Evolutionary conservation across 2,329 filamentous ascomycete species (phyloP).

Genomic region (Apiospora hydei): DNA sequence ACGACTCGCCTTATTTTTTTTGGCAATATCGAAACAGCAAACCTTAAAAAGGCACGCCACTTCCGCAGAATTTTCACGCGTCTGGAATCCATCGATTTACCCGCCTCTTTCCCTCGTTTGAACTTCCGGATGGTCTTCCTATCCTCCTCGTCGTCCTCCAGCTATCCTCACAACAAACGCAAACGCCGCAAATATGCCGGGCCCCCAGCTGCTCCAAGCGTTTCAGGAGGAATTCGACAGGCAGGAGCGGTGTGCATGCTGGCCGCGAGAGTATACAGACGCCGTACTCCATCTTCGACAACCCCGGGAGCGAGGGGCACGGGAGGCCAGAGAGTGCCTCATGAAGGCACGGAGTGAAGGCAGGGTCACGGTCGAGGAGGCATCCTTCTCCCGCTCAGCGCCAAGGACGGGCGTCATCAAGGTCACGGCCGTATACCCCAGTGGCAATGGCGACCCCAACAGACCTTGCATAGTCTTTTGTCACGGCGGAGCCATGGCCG

Average conservation of each 20-base stretch:
- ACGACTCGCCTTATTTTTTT: background rate
- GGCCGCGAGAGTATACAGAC: conserved; percentile 4
- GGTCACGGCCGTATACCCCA: conserved; percentile 32
- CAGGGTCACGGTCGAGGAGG: conserved; percentile 13
- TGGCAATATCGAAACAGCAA: background rate
- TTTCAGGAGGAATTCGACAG: conserved; percentile 23
- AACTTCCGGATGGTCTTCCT: background rate
- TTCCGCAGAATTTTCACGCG: background rate
- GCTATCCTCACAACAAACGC: background rate
- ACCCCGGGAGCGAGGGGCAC: conserved; percentile 14
- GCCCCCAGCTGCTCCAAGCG: conserved; percentile 8
- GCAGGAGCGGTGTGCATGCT: background rate
- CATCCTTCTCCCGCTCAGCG: background rate
- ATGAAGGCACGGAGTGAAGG: conserved; percentile 6
- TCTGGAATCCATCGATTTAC: background rate
- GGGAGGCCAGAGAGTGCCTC: conserved; percentile 8
- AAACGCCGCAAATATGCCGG: background rate
- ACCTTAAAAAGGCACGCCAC: background rate
- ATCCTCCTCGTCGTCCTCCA: background rate
- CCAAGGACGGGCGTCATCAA: conserved; percentile 30
- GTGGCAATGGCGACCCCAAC: conserved; percentile 26
- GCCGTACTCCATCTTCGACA: conserved; percentile 20
- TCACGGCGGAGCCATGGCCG: conserved; percentile 42
- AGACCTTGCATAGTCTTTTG: conserved; percentile 43
- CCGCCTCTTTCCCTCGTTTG: background rate